Evolutionary conservation across 1,284 basidiomycete genomes (phyloP), one percentile per base, ranked within the genome.

Genomic region (Entoloma clypeatum): DNA sequence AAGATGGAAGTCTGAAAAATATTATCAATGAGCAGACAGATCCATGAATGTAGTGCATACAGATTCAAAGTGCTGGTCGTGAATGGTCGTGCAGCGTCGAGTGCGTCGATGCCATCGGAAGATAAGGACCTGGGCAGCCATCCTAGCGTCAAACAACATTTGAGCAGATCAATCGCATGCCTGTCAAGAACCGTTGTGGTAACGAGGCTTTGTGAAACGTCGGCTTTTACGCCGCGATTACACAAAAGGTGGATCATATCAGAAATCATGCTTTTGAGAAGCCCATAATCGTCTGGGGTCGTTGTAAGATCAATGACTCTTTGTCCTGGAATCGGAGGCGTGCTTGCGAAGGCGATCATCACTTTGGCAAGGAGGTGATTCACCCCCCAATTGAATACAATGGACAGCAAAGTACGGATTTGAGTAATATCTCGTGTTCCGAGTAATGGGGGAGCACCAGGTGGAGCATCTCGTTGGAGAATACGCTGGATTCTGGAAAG

Each of bases 341-440:
- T 64, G 33, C 55, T 59, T 5, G 72, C 68, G 64, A 74, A 77
- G 4, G 67, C 60, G 25, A 65, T 58, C 6, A 63, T 53, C 11
- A 78, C 58, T 40, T 64, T 66, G 8, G 56, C 50, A 21, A 82
- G 65, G 6, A 81, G 54, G 4, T 74, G 74, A 13, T 79, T 72
- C 3, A 76, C 57, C 4, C 76, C 79, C 86, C 86, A 87, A 49
- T 77, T 80, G 56, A 88, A 84, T 14, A 73, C 59, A 41, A 89
- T 70, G 9, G 81, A 76, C 7, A 84, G 55, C 17, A 87, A 65
- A 0, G 78, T 81, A 23, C 79, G 73, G 2, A 88, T 58, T 45
- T 77, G 62, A 4, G 68, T 59, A 28, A 87, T 58, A 58, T 90
- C 86, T 41, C 81, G 74, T 1, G 79, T 74, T 0, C 84, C 85